phyloP scores from a whole-genome alignment of 208 protist species.

The Leishmania guyanensis region DNA sequence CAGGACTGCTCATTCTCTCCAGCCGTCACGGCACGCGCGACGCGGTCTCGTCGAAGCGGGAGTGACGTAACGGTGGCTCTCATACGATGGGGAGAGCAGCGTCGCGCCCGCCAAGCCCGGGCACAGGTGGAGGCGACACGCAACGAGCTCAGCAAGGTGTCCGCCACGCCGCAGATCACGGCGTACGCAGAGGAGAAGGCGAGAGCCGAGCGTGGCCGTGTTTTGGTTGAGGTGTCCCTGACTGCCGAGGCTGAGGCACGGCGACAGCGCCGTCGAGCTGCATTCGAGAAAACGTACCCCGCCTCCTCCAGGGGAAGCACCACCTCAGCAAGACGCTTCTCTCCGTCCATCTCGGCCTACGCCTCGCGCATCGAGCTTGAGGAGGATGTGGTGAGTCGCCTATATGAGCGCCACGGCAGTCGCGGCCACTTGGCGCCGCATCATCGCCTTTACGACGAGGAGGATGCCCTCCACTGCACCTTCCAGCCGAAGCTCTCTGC shows the following conservation, averaged over 20 bases:
- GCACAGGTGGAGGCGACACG: slow-evolving; percentile 37
- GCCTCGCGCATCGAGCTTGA: slow-evolving; percentile 40
- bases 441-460: slow-evolving; percentile 35
- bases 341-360: slow-evolving; percentile 49
- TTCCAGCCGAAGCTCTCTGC: slow-evolving; percentile 52
- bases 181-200: slow-evolving; percentile 53
- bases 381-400: slow-evolving; percentile 61
- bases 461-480: slow-evolving; percentile 44
- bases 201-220: slow-evolving; percentile 18
- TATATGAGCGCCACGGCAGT: slow-evolving; percentile 36
- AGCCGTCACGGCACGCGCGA: slow-evolving; percentile 41
- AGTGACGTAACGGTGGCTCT: slow-evolving; percentile 26
- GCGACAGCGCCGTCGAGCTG: slow-evolving; percentile 53
- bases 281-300: slow-evolving; percentile 38
- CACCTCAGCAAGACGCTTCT: slow-evolving; percentile 7
- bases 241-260: slow-evolving; percentile 53
- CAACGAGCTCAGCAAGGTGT: slow-evolving; percentile 37
- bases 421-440: background rate
- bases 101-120: slow-evolving; percentile 32
- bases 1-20: slow-evolving; percentile 39
- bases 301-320: background rate
- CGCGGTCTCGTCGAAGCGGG: slow-evolving; percentile 22
- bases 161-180: slow-evolving; percentile 51
- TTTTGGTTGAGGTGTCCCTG: slow-evolving; percentile 61
- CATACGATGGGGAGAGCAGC: slow-evolving; percentile 45